phyloP scores from a whole-genome alignment of 345 rosid genomes.

The Boechera stricta region DNA sequence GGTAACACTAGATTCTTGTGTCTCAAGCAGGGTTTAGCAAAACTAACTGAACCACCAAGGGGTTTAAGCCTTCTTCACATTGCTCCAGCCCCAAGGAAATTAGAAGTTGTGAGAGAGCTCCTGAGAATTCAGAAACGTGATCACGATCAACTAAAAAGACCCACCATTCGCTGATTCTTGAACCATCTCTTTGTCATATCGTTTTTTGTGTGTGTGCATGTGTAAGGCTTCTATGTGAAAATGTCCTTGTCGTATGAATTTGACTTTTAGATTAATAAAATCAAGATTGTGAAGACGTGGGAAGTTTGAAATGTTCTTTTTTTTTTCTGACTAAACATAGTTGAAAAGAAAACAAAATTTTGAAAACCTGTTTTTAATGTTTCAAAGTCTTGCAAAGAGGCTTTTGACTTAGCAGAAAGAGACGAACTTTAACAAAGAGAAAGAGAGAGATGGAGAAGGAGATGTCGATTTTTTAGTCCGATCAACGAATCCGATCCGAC shows the following conservation, averaged over 20 bases:
- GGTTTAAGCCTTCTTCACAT: constrained; percentile 28
- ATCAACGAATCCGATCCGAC: constrained; percentile 35
- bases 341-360: neutral
- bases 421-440: neutral
- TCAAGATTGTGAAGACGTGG: constrained; percentile 11
- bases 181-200: too few species aligned
- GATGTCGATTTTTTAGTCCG: constrained; percentile 33
- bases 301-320: constrained; percentile 34
- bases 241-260: constrained; percentile 12
- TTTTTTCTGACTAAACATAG: constrained; percentile 22
- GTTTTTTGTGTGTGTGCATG: too few species aligned
- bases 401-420: constrained; percentile 21
- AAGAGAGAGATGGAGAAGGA: constrained; percentile 32
- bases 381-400: neutral
- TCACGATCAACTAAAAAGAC: too few species aligned
- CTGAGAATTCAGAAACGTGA: too few species aligned
- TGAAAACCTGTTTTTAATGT: neutral
- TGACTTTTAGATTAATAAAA: constrained; percentile 33
- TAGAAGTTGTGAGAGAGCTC: constrained; percentile 24
- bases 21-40: constrained; percentile 22
- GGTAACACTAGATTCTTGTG: neutral
- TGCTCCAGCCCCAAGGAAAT: constrained; percentile 8
- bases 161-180: too few species aligned
- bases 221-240: too few species aligned
- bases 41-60: constrained; percentile 4